Evolutionary conservation across 306 rosid species (phyloP).

Genomic region (Cicer judaicum): DNA sequence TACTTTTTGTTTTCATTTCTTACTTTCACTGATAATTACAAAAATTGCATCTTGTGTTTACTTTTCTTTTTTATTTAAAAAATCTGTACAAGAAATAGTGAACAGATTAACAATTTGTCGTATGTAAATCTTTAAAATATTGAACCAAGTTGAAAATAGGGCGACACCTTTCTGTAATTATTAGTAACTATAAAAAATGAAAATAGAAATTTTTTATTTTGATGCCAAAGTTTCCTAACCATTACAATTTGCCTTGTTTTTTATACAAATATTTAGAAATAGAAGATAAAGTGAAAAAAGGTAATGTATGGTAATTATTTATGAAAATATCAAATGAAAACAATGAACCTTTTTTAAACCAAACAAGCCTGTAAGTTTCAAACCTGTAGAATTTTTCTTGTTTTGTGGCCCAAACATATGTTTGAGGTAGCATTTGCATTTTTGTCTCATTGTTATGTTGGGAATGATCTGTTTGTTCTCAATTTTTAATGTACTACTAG

Average conservation of each 20-base stretch:
- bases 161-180: not conserved
- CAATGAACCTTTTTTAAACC: not conserved
- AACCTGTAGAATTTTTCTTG: not conserved
- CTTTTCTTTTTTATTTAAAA: not conserved
- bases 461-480: conserved; percentile 33
- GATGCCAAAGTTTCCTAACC: not conserved
- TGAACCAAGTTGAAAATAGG: conserved; percentile 12
- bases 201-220: not conserved
- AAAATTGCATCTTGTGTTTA: not conserved
- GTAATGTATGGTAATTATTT: not conserved
- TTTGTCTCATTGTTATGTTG: conserved; percentile 6
- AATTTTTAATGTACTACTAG: conserved; percentile 37
- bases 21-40: not conserved
- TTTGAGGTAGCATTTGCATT: conserved; percentile 6
- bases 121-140: conserved; percentile 6
- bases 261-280: not conserved
- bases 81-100: conserved; percentile 2
- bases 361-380: conserved; percentile 1
- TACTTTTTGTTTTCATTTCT: not conserved
- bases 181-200: conserved; percentile 4
- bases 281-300: not conserved
- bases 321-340: not conserved
- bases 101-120: conserved; percentile 3
- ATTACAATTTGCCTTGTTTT: not conserved
- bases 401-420: not conserved